Evolutionary conservation across 2,329 filamentous ascomycete genomes (phyloP).

Genomic region (Fusarium armeniacum): DNA sequence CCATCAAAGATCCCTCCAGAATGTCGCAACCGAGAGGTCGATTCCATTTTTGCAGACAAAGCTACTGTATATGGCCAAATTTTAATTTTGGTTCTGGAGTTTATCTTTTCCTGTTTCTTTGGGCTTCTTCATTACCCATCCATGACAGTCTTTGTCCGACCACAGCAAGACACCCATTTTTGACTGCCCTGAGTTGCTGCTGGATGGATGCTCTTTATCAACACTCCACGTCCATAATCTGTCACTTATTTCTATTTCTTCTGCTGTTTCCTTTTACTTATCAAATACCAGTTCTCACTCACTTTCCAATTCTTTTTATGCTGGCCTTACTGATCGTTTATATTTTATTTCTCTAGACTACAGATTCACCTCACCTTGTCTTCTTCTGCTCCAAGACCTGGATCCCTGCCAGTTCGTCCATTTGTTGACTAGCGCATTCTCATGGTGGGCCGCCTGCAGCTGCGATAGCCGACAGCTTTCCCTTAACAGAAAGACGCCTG

Average conservation of each 20-base stretch:
- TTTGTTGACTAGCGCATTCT: slow-evolving; percentile 44
- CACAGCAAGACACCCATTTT: slow-evolving; percentile 23
- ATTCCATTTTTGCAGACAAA: slow-evolving; percentile 41
- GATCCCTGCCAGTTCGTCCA: slow-evolving; percentile 42
- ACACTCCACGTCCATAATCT: slow-evolving; percentile 18
- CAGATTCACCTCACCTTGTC: slow-evolving; percentile 43
- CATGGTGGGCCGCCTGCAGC: slow-evolving; percentile 45
- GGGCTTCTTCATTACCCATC: slow-evolving; percentile 38
- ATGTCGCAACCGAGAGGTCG: slow-evolving; percentile 40
- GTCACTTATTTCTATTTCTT: slow-evolving; percentile 2
- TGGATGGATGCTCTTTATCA: slow-evolving; percentile 34
- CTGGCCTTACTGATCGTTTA: slow-evolving; percentile 48
- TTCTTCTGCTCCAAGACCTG: slow-evolving; percentile 33
- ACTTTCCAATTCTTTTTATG: slow-evolving; percentile 1
- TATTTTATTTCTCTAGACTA: slow-evolving; percentile 36
- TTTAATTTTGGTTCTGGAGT: slow-evolving; percentile 38
- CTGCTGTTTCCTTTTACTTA: background rate
- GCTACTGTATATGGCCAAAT: slow-evolving; percentile 17
- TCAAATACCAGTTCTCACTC: slow-evolving; percentile 3
- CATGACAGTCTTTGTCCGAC: slow-evolving; percentile 46
- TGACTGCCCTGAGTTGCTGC: slow-evolving; percentile 13
- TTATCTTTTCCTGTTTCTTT: slow-evolving; percentile 20
- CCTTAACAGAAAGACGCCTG: slow-evolving; percentile 39
- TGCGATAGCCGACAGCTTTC: slow-evolving; percentile 40
- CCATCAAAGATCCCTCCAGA: slow-evolving; percentile 39